Base-by-base conservation (phyloP, 1,284 basidiomycete genomes). In the Phellopilus nigrolimitatus region DNA sequence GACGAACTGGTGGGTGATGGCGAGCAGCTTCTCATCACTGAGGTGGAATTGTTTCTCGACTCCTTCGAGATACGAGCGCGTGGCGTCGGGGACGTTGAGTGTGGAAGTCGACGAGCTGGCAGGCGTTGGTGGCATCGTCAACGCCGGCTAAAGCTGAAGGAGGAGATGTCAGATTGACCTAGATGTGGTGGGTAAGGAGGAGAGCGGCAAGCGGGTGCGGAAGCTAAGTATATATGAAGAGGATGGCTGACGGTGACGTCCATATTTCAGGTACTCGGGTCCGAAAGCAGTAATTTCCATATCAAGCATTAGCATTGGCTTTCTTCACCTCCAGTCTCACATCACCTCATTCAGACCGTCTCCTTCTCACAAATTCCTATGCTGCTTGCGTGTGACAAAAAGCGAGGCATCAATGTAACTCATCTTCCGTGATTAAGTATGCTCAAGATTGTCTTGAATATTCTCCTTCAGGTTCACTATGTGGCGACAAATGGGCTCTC, bases 1-100 rank as follows among this genome's bases (percentile, higher is more conserved):
- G 36, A 92, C 72, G 67, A 97, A 95, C 44, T 84, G 78, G 36
- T 76, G 70, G n/a, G 88, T 82, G 64, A 95, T 86, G 47, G 75
- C 70, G 41, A 79, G 64, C 50, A 97, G 79, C 52, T 69, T 68
- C 33, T 82, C 74, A 30, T 80, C 71, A 39, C 72, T 68, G 51
- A 95, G 73, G 34, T 77, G 70, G 67, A 97, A 92, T 62, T 84
- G 82, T 1, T 71, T 68, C 64, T 85, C 80, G 61, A 94, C 68
- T 33, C 68, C 61, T 40, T 71, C 64, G 51, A 82, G 69, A 31
- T 70, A 61, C 9, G 57, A 53, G 42, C 55, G 60, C 1, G 60
- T 59, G 28, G 61, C 43, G 47, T 54, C 34, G n/a, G 52, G 42
- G 19, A 54, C 41, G 27, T 49, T 49, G 25, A 33, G 19, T 7